Conservation (phyloP, 805 yeast genomes). For the Myxozyma lipomycoides region DNA sequence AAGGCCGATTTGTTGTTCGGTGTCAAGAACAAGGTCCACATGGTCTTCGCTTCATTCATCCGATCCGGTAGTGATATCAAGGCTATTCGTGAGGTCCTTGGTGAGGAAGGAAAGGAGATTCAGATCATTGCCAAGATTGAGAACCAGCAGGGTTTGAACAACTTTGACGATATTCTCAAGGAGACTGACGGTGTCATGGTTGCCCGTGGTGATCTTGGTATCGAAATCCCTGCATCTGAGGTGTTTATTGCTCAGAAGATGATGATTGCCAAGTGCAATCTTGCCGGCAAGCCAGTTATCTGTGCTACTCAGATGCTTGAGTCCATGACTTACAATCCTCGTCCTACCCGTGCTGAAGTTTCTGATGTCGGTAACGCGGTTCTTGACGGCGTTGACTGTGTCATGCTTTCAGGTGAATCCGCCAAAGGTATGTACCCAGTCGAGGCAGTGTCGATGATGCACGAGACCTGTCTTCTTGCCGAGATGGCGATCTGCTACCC, state of each 20-base stretch:
- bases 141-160: constrained; percentile 99
- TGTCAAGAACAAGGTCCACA: constrained; percentile 95
- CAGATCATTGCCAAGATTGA: constrained; percentile 97
- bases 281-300: constrained; percentile 98
- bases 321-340: constrained; percentile 99
- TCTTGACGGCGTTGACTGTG: constrained; percentile 99
- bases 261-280: constrained; percentile 97
- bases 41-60: constrained; percentile 97
- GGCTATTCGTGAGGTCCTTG: constrained; percentile 89
- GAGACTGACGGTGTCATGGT: constrained; percentile 99
- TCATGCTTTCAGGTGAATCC: constrained; percentile 98
- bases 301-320: constrained; percentile 99
- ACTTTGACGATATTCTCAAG: constrained; percentile 90
- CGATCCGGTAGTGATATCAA: constrained; percentile 87
- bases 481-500: constrained; percentile 94
- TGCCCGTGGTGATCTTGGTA: constrained; percentile 99
- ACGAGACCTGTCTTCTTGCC: constrained; percentile 92
- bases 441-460: constrained; percentile 98
- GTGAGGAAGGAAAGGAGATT: constrained; percentile 94
- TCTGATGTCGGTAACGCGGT: constrained; percentile 99
- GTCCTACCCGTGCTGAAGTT: constrained; percentile 99
- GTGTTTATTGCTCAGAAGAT: constrained; percentile 98
- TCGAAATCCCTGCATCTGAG: constrained; percentile 98
- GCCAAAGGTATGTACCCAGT: constrained; percentile 99
- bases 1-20: constrained; percentile 88